Conservation (phyloP, 139 green algal genomes). For the Nannochloris sp. region DNA sequence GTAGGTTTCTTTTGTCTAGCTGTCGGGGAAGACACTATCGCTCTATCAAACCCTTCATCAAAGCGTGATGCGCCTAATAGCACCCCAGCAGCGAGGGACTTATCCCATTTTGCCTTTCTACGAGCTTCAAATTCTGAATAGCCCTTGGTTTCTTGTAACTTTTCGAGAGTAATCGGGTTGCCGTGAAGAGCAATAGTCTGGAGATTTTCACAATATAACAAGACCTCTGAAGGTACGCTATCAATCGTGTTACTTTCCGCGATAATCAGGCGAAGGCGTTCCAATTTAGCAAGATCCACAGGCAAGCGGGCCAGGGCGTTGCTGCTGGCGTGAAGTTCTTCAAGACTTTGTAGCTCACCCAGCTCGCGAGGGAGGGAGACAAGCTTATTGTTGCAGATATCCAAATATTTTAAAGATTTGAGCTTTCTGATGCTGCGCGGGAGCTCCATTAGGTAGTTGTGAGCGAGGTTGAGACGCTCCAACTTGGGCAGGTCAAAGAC, state of each 20-base stretch:
- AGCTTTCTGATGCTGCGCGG: slow-evolving; percentile 29
- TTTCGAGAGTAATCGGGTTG: slow-evolving; percentile 53
- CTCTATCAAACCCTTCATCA: slow-evolving; percentile 60
- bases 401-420: slow-evolving; percentile 26
- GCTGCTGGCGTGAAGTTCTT: slow-evolving; percentile 34
- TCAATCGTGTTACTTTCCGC: slow-evolving; percentile 53
- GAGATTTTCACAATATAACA: slow-evolving; percentile 49
- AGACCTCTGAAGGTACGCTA: slow-evolving; percentile 45
- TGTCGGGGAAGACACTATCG: no score
- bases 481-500: slow-evolving; percentile 32
- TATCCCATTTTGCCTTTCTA: slow-evolving; percentile 48
- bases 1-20: neutral
- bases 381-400: slow-evolving; percentile 21
- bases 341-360: slow-evolving; percentile 23
- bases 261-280: slow-evolving; percentile 41
- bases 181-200: slow-evolving; percentile 65
- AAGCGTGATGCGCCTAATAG: slow-evolving; percentile 41
- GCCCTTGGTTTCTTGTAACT: slow-evolving; percentile 31
- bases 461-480: slow-evolving; percentile 31
- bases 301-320: slow-evolving; percentile 31
- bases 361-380: slow-evolving; percentile 13
- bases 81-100: slow-evolving; percentile 45
- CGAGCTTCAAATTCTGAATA: slow-evolving; percentile 52
- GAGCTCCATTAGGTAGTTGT: slow-evolving; percentile 38
- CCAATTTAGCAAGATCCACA: slow-evolving; percentile 31